Base-by-base conservation (phyloP, 768 basidiomycete genomes). In the Lentinula edodes region DNA sequence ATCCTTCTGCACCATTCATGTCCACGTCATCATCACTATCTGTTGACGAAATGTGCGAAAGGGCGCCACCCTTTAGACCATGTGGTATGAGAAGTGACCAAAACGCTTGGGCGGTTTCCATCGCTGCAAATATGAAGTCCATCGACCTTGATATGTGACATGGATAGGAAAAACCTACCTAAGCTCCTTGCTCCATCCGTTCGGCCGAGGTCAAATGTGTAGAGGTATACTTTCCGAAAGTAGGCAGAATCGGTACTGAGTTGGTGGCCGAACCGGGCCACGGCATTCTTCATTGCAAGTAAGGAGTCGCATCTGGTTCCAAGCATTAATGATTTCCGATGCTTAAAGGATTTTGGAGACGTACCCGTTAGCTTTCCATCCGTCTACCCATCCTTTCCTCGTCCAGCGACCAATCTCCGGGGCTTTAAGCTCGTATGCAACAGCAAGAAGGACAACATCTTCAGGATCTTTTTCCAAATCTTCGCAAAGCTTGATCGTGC, bases 401-500 rank as follows among this genome's bases (percentile, higher is more conserved):
- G 76, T 78, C 87, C 92, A 96, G 61, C 81, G 78, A 1, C 90
- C 92, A 56, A 95, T 76, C 62, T 75, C 67, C 0, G 88, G 89
- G 5, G 90, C 90, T 68, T 89, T 87, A 28, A 93, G 80, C 67
- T 93, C 90, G 67, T 80, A 91, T 8, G 93, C 93, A 43, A 96
- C 76, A 5, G 89, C 85, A 46, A 95, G 81, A 56, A 95, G 76
- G 7, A 93, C 90, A 23, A 91, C 87, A 66, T 95, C 90, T 64
- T 92, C 91, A 1, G 88, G 89, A 66, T 90, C 77, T 15, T 91
- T 85, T 1, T 69, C 74, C 1, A 92, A 75, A 66, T 90, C 90
- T 65, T 83, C 75, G 63, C 93, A 92, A 51, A 94, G 75, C 69
- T 76, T 79, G 72, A 93, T 84, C 18, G 94, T 95, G 0, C 93